Evolutionary conservation across 2,329 filamentous ascomycete species (phyloP).

Genomic region (Colletotrichum orchidophilum): DNA sequence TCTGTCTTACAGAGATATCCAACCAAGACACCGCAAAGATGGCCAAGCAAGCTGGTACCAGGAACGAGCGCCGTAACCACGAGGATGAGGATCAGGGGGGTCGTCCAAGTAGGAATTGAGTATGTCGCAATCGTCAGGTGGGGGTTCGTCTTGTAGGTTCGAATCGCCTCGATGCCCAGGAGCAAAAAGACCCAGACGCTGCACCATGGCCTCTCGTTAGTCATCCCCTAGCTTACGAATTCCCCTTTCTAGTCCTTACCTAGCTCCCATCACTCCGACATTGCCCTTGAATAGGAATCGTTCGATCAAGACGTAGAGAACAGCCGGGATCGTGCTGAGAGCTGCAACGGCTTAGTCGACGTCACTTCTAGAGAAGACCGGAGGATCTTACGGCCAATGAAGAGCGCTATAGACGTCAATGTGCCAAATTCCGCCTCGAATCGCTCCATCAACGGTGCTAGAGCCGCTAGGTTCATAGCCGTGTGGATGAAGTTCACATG

Average conservation of each 20-base stretch:
- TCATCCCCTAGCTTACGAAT: not conserved
- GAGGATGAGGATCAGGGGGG: slow-evolving; percentile 80
- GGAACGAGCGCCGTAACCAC: slow-evolving; percentile 82
- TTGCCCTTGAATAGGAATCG: slow-evolving; percentile 76
- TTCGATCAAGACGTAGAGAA: slow-evolving; percentile 83
- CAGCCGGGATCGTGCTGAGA: slow-evolving; percentile 82
- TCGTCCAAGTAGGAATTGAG: slow-evolving; percentile 91
- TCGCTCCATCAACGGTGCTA: slow-evolving; percentile 89
- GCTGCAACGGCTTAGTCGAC: slow-evolving; percentile 56
- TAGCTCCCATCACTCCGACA: slow-evolving; percentile 81
- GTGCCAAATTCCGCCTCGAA: slow-evolving; percentile 96
- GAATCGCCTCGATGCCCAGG: slow-evolving; percentile 84
- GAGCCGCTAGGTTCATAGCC: slow-evolving; percentile 79
- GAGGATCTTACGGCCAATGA: slow-evolving; percentile 85
- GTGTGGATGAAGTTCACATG: slow-evolving; percentile 85
- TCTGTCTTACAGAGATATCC: slow-evolving; percentile 82
- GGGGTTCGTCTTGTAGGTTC: slow-evolving; percentile 84
- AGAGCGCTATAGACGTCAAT: slow-evolving; percentile 84
- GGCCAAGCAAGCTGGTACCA: slow-evolving; percentile 84
- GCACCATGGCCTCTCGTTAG: slow-evolving; percentile 4
- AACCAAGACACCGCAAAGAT: slow-evolving; percentile 82
- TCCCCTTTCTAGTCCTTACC: slow-evolving; percentile 59
- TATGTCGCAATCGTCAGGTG: slow-evolving; percentile 71
- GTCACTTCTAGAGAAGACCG: not conserved
- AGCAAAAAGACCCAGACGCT: slow-evolving; percentile 95